Evolutionary conservation across 768 basidiomycete genomes (phyloP).

Genomic region (Leccinum broughii): DNA sequence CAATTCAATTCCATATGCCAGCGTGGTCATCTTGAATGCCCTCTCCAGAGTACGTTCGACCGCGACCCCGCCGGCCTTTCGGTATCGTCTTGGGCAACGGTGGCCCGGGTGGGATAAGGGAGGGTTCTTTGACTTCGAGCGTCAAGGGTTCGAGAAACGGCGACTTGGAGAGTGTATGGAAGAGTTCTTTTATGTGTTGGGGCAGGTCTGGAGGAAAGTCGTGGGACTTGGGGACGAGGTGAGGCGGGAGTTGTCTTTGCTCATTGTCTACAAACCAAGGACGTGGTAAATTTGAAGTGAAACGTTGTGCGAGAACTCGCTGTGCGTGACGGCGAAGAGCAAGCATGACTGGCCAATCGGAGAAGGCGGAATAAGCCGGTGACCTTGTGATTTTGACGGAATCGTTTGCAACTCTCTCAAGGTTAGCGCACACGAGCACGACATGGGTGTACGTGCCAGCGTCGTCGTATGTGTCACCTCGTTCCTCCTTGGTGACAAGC

Average conservation of each 20-base stretch:
- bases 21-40: conserved; percentile 51
- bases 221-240: conserved; percentile 30
- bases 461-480: conserved; percentile 77
- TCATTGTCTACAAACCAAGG: conserved; percentile 73
- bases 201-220: conserved; percentile 54
- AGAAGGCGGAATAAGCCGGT: not conserved
- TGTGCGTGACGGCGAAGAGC: conserved; percentile 19
- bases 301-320: conserved; percentile 2
- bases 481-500: conserved; percentile 67
- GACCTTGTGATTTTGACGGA: conserved; percentile 19
- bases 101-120: conserved; percentile 54
- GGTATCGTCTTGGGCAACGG: conserved; percentile 55
- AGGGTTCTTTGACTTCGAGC: conserved; percentile 54
- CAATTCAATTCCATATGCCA: conserved; percentile 76
- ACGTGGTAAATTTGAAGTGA: conserved; percentile 18
- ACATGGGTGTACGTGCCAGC: conserved; percentile 71
- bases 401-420: not conserved
- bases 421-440: conserved; percentile 9
- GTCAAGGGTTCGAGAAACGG: conserved; percentile 68
- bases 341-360: conserved; percentile 19
- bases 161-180: conserved; percentile 54
- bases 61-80: conserved; percentile 64
- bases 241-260: conserved; percentile 26
- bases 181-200: conserved; percentile 51
- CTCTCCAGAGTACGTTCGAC: conserved; percentile 67